Evolutionary conservation across 2,329 filamentous ascomycete genomes (phyloP), one percentile per base, ranked within the genome.

Genomic region (Albophoma yamanashiensis): DNA sequence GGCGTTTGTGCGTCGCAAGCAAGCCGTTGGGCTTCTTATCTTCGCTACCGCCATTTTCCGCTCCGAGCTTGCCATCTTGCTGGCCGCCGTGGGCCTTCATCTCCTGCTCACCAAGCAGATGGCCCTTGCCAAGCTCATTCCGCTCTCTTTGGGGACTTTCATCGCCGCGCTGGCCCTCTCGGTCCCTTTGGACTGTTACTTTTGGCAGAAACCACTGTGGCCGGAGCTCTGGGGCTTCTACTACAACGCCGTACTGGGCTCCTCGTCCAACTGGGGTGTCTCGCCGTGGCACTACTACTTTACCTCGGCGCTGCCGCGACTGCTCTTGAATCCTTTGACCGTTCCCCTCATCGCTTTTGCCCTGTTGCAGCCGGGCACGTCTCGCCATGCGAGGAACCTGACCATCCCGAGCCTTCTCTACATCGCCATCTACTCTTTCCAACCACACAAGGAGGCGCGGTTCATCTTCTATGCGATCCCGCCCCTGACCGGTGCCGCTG

Each of bases 361-460:
- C 3, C 75, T 86, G 11, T 69, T 71, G 14, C 76, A 79, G 8
- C 76, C 79, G 0, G 77, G 76, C 2, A 80, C 78, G 0, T 70
- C 74, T 11, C 71, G 70, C 4, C 71, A 74, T 6, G 77, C 79
- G 0, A 69, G 74, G 20, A 75, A 77, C 8, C 67, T 90, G 0
- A 78, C 89, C 4, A 66, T 87, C 2, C 92, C 94, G 0, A 81
- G 83, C 12, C 65, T 95, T 1, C 73, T 82, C 38, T 99, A 92
- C 72, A 79, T 95, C 25, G 81, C 81, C 5, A 73, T 95, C 52
- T 97, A 96, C 78, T 96, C 91, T 64, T 67, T 91, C 57, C 89
- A 96, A 63, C 92, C 93, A 0, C 94, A 99, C 77, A 99, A 99
- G 72, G 94, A 99, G 76, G 89, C 92, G 71, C 89, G 94, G 22